Conservation (phyloP, 768 basidiomycete species). For the Steccherinum ochraceum region DNA sequence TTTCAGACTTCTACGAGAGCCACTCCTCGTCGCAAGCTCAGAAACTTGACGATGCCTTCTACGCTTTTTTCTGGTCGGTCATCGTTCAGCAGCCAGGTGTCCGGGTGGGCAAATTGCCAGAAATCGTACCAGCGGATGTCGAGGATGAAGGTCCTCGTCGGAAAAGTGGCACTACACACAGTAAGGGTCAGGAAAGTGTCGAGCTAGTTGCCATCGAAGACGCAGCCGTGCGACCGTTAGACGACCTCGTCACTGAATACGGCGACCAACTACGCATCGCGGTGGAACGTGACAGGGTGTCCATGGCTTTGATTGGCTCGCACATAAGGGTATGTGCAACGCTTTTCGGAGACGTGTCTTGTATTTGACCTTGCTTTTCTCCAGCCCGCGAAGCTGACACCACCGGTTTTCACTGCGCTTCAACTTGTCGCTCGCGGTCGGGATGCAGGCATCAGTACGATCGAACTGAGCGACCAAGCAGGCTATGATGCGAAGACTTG, state of each 20-base stretch:
- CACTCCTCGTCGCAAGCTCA: slow-evolving; percentile 37
- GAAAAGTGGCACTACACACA: slow-evolving; percentile 53
- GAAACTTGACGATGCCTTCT: slow-evolving; percentile 67
- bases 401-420: slow-evolving; percentile 79
- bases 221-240: slow-evolving; percentile 46
- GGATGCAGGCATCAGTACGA: slow-evolving; percentile 70
- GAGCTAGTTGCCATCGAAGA: slow-evolving; percentile 47
- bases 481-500: slow-evolving; percentile 88
- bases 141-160: slow-evolving; percentile 35
- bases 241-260: slow-evolving; percentile 49
- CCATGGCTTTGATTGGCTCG: slow-evolving; percentile 77
- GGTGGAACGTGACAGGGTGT: slow-evolving; percentile 66
- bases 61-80: slow-evolving; percentile 77
- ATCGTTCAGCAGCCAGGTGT: slow-evolving; percentile 72
- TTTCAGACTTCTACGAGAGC: slow-evolving; percentile 57
- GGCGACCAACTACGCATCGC: slow-evolving; percentile 67
- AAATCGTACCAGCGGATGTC: slow-evolving; percentile 50
- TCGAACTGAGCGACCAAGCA: slow-evolving; percentile 70
- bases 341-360: not conserved
- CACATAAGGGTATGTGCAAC: slow-evolving; percentile 73
- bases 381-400: slow-evolving; percentile 74
- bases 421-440: slow-evolving; percentile 81
- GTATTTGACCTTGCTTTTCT: not conserved
- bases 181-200: slow-evolving; percentile 43
- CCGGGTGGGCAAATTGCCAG: slow-evolving; percentile 67